Base-by-base conservation (phyloP, 345 rosid genomes). In the Populus alba region DNA sequence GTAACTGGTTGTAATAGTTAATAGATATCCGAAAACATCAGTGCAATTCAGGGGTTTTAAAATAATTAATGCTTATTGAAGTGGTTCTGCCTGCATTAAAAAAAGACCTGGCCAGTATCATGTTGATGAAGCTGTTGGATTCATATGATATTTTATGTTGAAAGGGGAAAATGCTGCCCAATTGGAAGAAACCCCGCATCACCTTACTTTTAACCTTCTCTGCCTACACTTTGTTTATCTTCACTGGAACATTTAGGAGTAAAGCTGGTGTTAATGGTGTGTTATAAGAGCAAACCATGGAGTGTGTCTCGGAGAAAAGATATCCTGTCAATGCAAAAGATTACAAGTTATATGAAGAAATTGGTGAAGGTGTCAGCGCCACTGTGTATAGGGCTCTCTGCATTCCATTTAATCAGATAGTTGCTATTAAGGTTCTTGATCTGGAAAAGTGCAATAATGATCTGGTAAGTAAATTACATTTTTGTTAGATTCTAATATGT, bases 351-450 rank as follows among this genome's bases (percentile, higher is more conserved):
- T 89, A 85, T 73, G 99, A 95, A 89, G 99, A 95, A 80, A 91
- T 95, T 79, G 99, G 99, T 59, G 99, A 95, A 83, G 99, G 99
- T 79, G 98, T 93, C 76, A 95, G 99, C 66, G 97, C 99, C 61
- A 87, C 89, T 70, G 99, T 96, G 76, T 78, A 83, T 75, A 90
- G 97, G 83, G 98, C 99, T 84, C 92, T 96, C 75, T 96, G 99
- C 83, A 78, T 91, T 81, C 98, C 98, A 5, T 88, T 96, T 69
- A 91, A 93, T 86, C 93, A 89, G 80, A 88, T 83, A 31, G 97
- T 96, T 73, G 99, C 99, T 27, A 87, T 95, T 86, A 95, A 95
- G 91, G 94, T 91, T 84, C 98, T 95, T 82, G 99, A 96, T 85
- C 83, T 96, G 79, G 99, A 96, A 83, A 96, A 86, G 87, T 96